These are phyloP conservation scores for Vitrella brassicaformis DNA, from an alignment of 73 alveolate genomes.

Conservation along the genomic window DNA sequence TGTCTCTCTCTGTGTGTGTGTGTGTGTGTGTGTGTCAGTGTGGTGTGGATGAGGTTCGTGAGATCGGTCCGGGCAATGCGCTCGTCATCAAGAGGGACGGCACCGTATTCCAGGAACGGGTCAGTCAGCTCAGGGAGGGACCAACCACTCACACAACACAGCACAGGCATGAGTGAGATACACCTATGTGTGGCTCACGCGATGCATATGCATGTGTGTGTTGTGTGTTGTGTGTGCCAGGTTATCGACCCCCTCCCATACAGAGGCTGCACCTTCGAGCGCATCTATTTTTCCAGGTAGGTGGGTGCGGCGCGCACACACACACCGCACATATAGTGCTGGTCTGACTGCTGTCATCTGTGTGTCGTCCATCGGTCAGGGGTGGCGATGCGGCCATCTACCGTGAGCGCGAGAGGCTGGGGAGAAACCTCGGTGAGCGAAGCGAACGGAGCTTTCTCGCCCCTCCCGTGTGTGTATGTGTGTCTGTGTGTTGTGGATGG, in stretches of 20 bases:
- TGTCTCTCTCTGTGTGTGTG: neutral
- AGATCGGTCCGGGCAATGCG: constrained; percentile 26
- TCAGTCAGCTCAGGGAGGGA: too few relatives aligned
- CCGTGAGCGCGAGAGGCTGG: constrained; percentile 17
- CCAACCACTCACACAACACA: too few relatives aligned
- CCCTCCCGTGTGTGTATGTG: too few relatives aligned
- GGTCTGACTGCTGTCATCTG: too few relatives aligned
- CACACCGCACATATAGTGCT: too few relatives aligned
- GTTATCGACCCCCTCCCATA: neutral
- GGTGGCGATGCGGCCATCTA: constrained; percentile 25
- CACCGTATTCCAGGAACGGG: neutral
- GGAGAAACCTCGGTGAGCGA: neutral
- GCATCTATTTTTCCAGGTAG: constrained; percentile 36
- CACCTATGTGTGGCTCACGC: too few relatives aligned
- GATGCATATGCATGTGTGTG: too few relatives aligned
- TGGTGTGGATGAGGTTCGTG: constrained; percentile 5
- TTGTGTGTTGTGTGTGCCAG: neutral
- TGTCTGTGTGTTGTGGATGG: too few relatives aligned
- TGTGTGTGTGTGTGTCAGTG: neutral
- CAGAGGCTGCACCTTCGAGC: constrained; percentile 31
- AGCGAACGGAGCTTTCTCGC: too few relatives aligned
- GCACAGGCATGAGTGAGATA: too few relatives aligned
- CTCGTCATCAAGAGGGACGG: constrained; percentile 18
- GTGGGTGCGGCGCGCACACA: too few relatives aligned
- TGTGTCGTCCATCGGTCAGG: too few relatives aligned